Conservation (phyloP, 2,329 filamentous ascomycete species). For the Sporothrix curviconia region DNA sequence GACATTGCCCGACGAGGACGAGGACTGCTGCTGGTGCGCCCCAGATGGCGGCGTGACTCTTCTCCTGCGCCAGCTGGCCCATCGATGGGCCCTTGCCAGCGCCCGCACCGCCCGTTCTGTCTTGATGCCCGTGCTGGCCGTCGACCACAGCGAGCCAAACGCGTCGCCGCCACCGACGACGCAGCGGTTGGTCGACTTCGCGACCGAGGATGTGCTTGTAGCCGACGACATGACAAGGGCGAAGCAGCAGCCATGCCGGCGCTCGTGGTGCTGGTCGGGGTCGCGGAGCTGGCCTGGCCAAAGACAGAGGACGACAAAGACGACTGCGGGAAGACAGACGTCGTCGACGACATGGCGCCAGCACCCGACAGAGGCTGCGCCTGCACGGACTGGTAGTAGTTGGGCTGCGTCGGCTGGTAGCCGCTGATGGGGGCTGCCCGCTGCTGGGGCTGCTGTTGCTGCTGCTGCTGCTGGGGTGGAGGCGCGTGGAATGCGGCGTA, state of each 20-base stretch:
- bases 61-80: slow-evolving; percentile 95
- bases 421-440: slow-evolving; percentile 43
- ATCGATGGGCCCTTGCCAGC: slow-evolving; percentile 72
- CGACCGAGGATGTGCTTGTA: background rate
- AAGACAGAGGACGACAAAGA: slow-evolving; percentile 10
- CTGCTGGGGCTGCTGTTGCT: slow-evolving; percentile 36
- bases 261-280: slow-evolving; percentile 17
- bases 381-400: slow-evolving; percentile 87
- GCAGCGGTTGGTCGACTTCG: slow-evolving; percentile 27
- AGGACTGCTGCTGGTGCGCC: slow-evolving; percentile 53
- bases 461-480: slow-evolving; percentile 32
- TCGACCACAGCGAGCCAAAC: slow-evolving; percentile 82
- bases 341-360: slow-evolving; percentile 23
- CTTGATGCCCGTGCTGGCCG: slow-evolving; percentile 66
- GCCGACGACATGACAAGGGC: slow-evolving; percentile 16
- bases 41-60: slow-evolving; percentile 92
- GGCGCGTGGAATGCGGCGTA: slow-evolving; percentile 57
- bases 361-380: slow-evolving; percentile 15
- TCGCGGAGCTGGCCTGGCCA: slow-evolving; percentile 21
- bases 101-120: slow-evolving; percentile 57
- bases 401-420: slow-evolving; percentile 75
- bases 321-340: slow-evolving; percentile 14
- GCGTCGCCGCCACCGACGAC: slow-evolving; percentile 70
- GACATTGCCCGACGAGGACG: slow-evolving; percentile 18
- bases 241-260: slow-evolving; percentile 24